Percentiles rank a stretch among this genome's conserved stretches.
These are phyloP conservation scores for Aspergillus arachidicola DNA, from an alignment of 2,329 filamentous ascomycete species.

Conservation along the genomic window DNA sequence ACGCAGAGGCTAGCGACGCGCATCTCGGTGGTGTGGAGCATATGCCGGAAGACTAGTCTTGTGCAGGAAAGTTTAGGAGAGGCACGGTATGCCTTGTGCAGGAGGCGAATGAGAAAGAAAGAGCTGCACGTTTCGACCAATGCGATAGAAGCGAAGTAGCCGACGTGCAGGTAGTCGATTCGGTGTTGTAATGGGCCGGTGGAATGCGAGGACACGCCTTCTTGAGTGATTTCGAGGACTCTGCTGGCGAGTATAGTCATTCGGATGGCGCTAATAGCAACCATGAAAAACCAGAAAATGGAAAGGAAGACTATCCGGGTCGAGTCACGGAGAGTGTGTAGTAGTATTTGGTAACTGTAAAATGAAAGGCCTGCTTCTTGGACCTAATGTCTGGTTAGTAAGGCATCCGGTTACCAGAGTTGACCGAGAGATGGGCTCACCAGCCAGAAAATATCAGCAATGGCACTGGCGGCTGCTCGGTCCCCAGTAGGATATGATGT, in stretches of 20 bases:
- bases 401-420: not conserved
- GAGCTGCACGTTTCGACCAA: constrained; percentile 17
- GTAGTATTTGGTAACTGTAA: constrained; percentile 18
- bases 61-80: constrained; percentile 4
- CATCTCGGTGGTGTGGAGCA: constrained; percentile 14
- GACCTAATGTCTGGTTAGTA: constrained; percentile 5
- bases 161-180: constrained; percentile 15
- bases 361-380: constrained; percentile 17
- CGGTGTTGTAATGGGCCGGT: constrained; percentile 1
- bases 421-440: constrained; percentile 2
- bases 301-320: constrained; percentile 5
- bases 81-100: constrained; percentile 8
- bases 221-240: constrained; percentile 4
- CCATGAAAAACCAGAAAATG: constrained; percentile 16
- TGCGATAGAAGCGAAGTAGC: constrained; percentile 16
- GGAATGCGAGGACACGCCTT: not conserved
- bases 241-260: constrained; percentile 9
- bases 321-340: constrained; percentile 7
- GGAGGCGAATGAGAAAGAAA: constrained; percentile 14
- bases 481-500: not conserved
- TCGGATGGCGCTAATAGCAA: constrained; percentile 5
- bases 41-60: constrained; percentile 3
- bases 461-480: constrained; percentile 6
- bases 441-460: constrained; percentile 18
- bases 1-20: constrained; percentile 12